A percentile compares a stretch with the other conserved stretches of the same genome.
Conservation (phyloP, 768 basidiomycete genomes). For the Daedaleopsis sinensis region DNA sequence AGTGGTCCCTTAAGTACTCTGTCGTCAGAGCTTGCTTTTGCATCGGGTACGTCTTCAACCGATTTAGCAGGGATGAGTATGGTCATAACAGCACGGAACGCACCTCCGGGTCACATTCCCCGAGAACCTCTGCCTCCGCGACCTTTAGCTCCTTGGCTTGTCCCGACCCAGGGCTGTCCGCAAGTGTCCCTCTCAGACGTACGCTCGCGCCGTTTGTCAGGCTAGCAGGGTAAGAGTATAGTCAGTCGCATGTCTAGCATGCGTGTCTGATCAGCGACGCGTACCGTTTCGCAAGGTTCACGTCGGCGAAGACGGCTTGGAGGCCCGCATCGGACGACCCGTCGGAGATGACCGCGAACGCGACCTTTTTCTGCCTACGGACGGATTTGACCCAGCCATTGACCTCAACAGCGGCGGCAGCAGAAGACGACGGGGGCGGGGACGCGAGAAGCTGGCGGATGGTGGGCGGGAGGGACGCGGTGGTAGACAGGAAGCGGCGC, state of each 20-base stretch:
- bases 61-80: not conserved
- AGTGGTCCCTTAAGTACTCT: slow-evolving; percentile 83
- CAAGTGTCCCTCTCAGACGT: slow-evolving; percentile 48
- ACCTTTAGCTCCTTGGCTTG: slow-evolving; percentile 59
- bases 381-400: slow-evolving; percentile 89
- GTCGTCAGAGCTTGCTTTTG: slow-evolving; percentile 84
- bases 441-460: slow-evolving; percentile 41
- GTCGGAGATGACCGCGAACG: slow-evolving; percentile 83
- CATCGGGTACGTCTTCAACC: slow-evolving; percentile 77
- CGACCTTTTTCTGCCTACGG: slow-evolving; percentile 84
- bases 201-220: slow-evolving; percentile 61
- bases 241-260: not conserved
- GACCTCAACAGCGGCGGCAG: slow-evolving; percentile 41
- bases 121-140: slow-evolving; percentile 49
- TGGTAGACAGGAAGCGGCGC: slow-evolving; percentile 27
- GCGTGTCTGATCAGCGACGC: slow-evolving; percentile 10
- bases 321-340: slow-evolving; percentile 72
- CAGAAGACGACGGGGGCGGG: slow-evolving; percentile 13
- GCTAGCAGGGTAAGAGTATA: not conserved
- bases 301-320: slow-evolving; percentile 74
- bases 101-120: slow-evolving; percentile 63
- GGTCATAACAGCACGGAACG: slow-evolving; percentile 6
- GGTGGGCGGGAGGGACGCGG: slow-evolving; percentile 31
- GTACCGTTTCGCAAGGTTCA: slow-evolving; percentile 35
- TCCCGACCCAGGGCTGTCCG: slow-evolving; percentile 48